phyloP scores from a whole-genome alignment of 805 yeast species.

The Cyberlindnera suaveolens region DNA sequence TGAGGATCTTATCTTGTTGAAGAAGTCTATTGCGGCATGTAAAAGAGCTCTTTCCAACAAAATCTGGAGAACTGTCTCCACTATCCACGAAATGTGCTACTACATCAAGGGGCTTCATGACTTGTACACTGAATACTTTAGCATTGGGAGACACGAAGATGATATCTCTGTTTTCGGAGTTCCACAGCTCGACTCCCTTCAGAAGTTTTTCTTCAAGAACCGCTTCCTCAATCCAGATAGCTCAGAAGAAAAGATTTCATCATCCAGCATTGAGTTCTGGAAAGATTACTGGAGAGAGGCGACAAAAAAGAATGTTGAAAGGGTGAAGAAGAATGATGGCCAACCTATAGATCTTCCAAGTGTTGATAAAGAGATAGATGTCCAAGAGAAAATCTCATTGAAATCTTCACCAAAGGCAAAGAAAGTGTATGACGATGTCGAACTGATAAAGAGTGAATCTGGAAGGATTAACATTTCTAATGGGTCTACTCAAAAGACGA shows the following conservation, averaged over 20 bases:
- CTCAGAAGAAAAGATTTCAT: slow-evolving; percentile 28
- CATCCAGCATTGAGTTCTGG: slow-evolving; percentile 44
- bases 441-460: slow-evolving; percentile 2
- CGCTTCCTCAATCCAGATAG: slow-evolving; percentile 34
- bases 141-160: slow-evolving; percentile 34
- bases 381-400: slow-evolving; percentile 16
- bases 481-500: slow-evolving; percentile 8
- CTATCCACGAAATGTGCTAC: slow-evolving; percentile 62
- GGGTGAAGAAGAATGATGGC: slow-evolving; percentile 32
- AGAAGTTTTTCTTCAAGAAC: slow-evolving; percentile 47
- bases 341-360: slow-evolving; percentile 26
- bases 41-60: slow-evolving; percentile 43
- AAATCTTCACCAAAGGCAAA: slow-evolving; percentile 12
- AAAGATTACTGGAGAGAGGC: slow-evolving; percentile 42
- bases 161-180: slow-evolving; percentile 46
- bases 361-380: slow-evolving; percentile 15
- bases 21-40: slow-evolving; percentile 39
- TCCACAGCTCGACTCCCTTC: slow-evolving; percentile 48
- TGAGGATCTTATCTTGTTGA: slow-evolving; percentile 36
- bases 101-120: slow-evolving; percentile 41
- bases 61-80: slow-evolving; percentile 52
- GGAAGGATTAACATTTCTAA: slow-evolving; percentile 8
- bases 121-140: slow-evolving; percentile 33
- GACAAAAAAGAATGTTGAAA: slow-evolving; percentile 30
- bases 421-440: slow-evolving; percentile 8